These are phyloP conservation scores for Suillus discolor DNA, from an alignment of 768 basidiomycete species.

Conservation along the genomic window DNA sequence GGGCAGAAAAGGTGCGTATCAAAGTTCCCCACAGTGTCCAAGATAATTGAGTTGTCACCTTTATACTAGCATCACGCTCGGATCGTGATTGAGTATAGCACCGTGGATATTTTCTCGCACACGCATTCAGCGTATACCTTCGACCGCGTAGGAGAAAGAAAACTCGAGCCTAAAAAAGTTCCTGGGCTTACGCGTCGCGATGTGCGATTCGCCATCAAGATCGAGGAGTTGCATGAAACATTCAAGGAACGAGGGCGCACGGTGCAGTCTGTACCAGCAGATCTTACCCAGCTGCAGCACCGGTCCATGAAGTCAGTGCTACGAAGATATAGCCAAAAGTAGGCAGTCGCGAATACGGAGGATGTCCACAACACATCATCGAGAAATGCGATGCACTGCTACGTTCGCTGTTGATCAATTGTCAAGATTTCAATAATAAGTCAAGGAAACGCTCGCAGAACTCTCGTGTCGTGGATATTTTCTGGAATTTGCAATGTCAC, in stretches of 20 bases:
- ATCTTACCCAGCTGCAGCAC: constrained; percentile 13
- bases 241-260: constrained; percentile 27
- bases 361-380: not conserved
- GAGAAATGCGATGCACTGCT: not conserved
- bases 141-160: constrained; percentile 14
- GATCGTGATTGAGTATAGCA: constrained; percentile 27
- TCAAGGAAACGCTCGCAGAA: not conserved
- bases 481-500: not conserved
- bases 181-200: constrained; percentile 55
- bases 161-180: constrained; percentile 17
- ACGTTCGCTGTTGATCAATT: not conserved
- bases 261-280: constrained; percentile 22
- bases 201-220: constrained; percentile 46
- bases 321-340: constrained; percentile 19
- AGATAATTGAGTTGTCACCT: constrained; percentile 2
- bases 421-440: not conserved
- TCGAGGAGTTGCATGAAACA: constrained; percentile 38
- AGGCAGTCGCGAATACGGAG: not conserved
- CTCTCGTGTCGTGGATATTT: not conserved
- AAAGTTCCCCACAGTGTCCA: not conserved
- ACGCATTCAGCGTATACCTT: constrained; percentile 28
- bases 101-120: constrained; percentile 25
- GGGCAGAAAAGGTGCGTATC: constrained; percentile 34
- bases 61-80: constrained; percentile 33
- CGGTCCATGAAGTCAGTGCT: constrained; percentile 30